These are phyloP conservation scores for Porcisia hertigi DNA, from an alignment of 208 protist species.

Conservation along the genomic window DNA sequence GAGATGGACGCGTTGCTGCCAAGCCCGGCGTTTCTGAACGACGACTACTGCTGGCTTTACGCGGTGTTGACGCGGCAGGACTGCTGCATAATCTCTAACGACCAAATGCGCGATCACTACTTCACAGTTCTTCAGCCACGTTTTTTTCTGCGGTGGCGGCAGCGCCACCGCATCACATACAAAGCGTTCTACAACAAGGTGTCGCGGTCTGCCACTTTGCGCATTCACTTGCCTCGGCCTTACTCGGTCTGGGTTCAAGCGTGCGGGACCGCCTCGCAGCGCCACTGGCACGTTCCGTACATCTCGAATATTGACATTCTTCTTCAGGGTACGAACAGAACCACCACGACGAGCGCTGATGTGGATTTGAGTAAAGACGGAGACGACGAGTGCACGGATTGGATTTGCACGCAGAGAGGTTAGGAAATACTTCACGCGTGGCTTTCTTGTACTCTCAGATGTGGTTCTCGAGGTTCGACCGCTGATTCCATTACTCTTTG, in stretches of 20 bases:
- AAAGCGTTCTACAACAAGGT: slow-evolving; percentile 51
- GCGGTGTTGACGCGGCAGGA: slow-evolving; percentile 50
- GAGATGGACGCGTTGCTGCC: slow-evolving; percentile 40
- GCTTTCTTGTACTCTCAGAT: neutral
- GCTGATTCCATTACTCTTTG: neutral
- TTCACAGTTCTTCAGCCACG: slow-evolving; percentile 75
- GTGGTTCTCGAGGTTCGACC: neutral
- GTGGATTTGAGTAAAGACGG: slow-evolving; percentile 75
- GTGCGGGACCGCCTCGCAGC: slow-evolving; percentile 10
- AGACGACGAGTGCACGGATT: slow-evolving; percentile 77
- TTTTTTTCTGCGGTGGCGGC: slow-evolving; percentile 83
- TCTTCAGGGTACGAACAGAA: slow-evolving; percentile 76
- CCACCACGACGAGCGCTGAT: slow-evolving; percentile 36
- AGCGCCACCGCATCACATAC: slow-evolving; percentile 83
- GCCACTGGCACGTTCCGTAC: slow-evolving; percentile 85
- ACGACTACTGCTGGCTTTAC: slow-evolving; percentile 89
- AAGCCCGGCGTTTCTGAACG: slow-evolving; percentile 83
- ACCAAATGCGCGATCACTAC: slow-evolving; percentile 89
- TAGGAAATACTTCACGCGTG: neutral
- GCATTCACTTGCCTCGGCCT: slow-evolving; percentile 37
- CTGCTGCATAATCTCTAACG: slow-evolving; percentile 73
- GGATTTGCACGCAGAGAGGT: slow-evolving; percentile 63
- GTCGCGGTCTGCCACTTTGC: slow-evolving; percentile 33
- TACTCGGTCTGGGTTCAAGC: slow-evolving; percentile 87
- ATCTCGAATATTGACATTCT: slow-evolving; percentile 51